Evolutionary conservation across 2,329 filamentous ascomycete species (phyloP).

Genomic region (Zalaria obscura): DNA sequence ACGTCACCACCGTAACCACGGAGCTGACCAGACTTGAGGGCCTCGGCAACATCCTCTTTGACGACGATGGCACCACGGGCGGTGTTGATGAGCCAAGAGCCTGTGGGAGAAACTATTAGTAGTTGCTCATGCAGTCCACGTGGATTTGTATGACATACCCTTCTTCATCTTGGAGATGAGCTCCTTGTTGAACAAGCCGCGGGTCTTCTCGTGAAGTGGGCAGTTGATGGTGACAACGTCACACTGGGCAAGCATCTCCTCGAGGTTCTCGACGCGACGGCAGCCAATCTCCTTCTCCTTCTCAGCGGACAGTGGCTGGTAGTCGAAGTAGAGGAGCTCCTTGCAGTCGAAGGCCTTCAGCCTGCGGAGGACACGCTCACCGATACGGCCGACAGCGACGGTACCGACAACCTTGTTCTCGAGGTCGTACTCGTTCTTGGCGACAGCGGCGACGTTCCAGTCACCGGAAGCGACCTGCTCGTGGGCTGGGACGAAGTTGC

Average conservation of each 20-base stretch:
- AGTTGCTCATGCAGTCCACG: neutral
- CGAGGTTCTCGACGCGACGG: constrained; percentile 73
- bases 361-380: constrained; percentile 90
- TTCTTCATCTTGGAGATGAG: constrained; percentile 98
- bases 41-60: constrained; percentile 95
- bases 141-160: constrained; percentile 35
- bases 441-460: constrained; percentile 89
- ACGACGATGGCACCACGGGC: constrained; percentile 97
- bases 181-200: constrained; percentile 96
- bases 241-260: constrained; percentile 89
- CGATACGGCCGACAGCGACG: constrained; percentile 92
- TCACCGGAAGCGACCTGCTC: constrained; percentile 80
- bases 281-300: constrained; percentile 91
- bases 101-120: constrained; percentile 24
- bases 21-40: constrained; percentile 81
- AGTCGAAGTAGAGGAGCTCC: constrained; percentile 98
- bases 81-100: constrained; percentile 96
- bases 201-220: constrained; percentile 95
- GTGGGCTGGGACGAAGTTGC: constrained; percentile 97
- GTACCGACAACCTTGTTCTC: constrained; percentile 97
- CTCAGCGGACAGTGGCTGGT: constrained; percentile 81
- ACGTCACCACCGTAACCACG: constrained; percentile 79
- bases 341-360: constrained; percentile 99
- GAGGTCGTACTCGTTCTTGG: constrained; percentile 97
- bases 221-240: constrained; percentile 99